Conservation (phyloP, 2,329 filamentous ascomycete genomes). For the Immersiporthe knoxdaviesiana region DNA sequence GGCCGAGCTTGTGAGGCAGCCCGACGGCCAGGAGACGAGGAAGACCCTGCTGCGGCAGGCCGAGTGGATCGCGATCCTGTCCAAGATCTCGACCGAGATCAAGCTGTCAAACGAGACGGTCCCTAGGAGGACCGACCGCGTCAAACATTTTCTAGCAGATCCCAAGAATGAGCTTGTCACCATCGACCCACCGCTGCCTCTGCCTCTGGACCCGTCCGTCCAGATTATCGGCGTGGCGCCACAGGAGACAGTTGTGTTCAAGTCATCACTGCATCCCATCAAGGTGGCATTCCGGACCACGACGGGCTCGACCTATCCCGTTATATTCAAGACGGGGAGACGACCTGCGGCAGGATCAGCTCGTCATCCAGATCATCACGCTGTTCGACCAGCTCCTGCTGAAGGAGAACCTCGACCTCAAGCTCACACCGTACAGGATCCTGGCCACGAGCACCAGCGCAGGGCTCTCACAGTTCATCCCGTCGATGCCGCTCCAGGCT, state of each 20-base stretch:
- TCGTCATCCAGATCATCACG: constrained; percentile 96
- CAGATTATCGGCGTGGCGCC: constrained; percentile 78
- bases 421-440: constrained; percentile 94
- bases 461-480: constrained; percentile 91
- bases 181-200: constrained; percentile 83
- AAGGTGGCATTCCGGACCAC: constrained; percentile 88
- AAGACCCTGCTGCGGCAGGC: constrained; percentile 83
- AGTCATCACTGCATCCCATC: constrained; percentile 89
- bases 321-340: constrained; percentile 98
- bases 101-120: constrained; percentile 79
- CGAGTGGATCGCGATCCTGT: constrained; percentile 84
- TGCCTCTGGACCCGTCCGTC: constrained; percentile 86
- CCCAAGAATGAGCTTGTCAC: constrained; percentile 84
- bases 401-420: constrained; percentile 95
- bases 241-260: constrained; percentile 90
- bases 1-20: constrained; percentile 75
- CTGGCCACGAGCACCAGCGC: constrained; percentile 88
- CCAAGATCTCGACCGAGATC: constrained; percentile 87
- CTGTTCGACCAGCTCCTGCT: constrained; percentile 95
- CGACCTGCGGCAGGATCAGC: constrained; percentile 92
- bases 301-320: constrained; percentile 77
- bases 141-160: constrained; percentile 84
- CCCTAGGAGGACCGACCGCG: constrained; percentile 76
- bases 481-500: constrained; percentile 80
- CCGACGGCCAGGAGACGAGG: constrained; percentile 72